Conservation (phyloP, 306 rosid species). For the Morella rubra region DNA sequence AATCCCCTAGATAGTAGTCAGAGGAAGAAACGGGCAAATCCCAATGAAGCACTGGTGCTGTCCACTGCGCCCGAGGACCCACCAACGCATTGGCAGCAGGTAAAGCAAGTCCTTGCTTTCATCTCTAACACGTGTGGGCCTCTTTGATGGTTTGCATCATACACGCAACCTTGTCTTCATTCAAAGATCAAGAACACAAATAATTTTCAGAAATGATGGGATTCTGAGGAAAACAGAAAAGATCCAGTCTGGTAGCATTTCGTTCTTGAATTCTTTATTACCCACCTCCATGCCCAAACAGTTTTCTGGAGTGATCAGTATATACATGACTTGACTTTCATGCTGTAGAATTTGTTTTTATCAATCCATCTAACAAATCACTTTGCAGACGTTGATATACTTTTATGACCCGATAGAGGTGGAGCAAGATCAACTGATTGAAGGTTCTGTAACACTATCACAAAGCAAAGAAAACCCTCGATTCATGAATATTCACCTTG, state of each 20-base stretch:
- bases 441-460: slow-evolving; percentile 78
- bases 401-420: slow-evolving; percentile 91
- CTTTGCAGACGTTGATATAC: slow-evolving; percentile 83
- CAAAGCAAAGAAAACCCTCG: slow-evolving; percentile 97
- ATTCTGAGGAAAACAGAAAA: not conserved
- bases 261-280: not conserved
- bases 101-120: slow-evolving; percentile 23
- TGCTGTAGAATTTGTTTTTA: slow-evolving; percentile 6
- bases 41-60: slow-evolving; percentile 69
- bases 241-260: not conserved
- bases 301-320: not conserved
- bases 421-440: slow-evolving; percentile 94
- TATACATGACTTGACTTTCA: not conserved
- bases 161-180: not conserved
- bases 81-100: slow-evolving; percentile 99
- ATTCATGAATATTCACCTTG: slow-evolving; percentile 95
- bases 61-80: slow-evolving; percentile 99
- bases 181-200: not conserved
- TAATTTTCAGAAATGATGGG: not conserved
- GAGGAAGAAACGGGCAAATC: slow-evolving; percentile 76
- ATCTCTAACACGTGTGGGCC: not conserved
- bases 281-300: not conserved
- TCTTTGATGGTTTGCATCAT: not conserved
- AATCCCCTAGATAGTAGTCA: slow-evolving; percentile 61
- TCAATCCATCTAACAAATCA: slow-evolving; percentile 25